Evolutionary conservation across 2,329 filamentous ascomycete species (phyloP), one percentile per base, ranked within the genome.

Genomic region (Arthrobotrys sphaeroides): DNA sequence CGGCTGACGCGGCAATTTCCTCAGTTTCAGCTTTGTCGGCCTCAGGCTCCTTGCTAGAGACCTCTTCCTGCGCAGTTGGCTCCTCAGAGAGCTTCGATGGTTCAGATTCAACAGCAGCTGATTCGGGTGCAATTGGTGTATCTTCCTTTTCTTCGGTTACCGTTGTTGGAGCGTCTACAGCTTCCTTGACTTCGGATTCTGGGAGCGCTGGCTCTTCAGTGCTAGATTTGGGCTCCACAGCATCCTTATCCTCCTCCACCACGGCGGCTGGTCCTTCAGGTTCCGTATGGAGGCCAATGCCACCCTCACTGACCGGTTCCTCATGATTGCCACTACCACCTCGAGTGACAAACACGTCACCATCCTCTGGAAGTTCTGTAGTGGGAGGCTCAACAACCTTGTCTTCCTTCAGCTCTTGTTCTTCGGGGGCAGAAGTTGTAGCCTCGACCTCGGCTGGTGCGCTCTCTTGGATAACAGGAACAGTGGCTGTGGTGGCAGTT

Each of bases 331-430:
- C 42, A 4, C 3, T 10, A 5, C n/a, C 5, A 24, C 42, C 33
- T 12, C 36, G 12, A 5, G 40, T n/a, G n/a, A 38, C 12, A 43
- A 16, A n/a, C 5, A 18, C 12, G 33, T 42, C 57, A 16, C 36
- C 24, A 5, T 26, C 57, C 10, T 18, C n/a, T 36, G 33, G 18
- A 28, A 33, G 28, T 43, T 55, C 47, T 18, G n/a, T 38, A 7
- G 51, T 43, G 40, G 5, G 5, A 6, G 40, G 40, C 40, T 45
- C 38, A 33, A 22, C 59, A 1, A 10, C 12, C n/a, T 55, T 22
- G n/a, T 59, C 42, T 51, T 70, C 66, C 24, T 51, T 33, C 7
- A 18, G n/a, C 16, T 70, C 51, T 36, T 38, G 26, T 49, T 59
- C 66, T 43, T 62, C 5, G 33, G 33, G 31, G 7, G 45, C 20